Conservation (phyloP, 2,329 filamentous ascomycete species). For the Trichoderma koningii region DNA sequence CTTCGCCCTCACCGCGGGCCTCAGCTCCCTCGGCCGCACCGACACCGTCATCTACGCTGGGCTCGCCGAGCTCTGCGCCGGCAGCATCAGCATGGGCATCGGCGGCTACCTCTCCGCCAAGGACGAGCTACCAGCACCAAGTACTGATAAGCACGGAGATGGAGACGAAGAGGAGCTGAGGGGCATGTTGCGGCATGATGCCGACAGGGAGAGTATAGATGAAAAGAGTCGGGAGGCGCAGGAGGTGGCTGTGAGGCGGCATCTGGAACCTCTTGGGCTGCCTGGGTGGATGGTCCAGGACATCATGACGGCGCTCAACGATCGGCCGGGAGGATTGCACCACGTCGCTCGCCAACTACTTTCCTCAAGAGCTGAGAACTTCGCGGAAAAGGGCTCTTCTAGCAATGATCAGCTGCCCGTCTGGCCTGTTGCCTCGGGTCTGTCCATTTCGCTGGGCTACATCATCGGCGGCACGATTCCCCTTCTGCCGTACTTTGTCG, state of each 20-base stretch:
- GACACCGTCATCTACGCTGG: constrained; percentile 68
- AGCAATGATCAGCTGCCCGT: constrained; percentile 31
- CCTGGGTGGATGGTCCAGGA: constrained; percentile 30
- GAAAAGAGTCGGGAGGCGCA: constrained; percentile 25
- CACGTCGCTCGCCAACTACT: constrained; percentile 32
- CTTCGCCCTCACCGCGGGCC: constrained; percentile 71
- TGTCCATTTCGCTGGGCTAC: constrained; percentile 64
- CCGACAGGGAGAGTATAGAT: constrained; percentile 26
- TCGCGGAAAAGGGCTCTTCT: not conserved
- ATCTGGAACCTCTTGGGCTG: constrained; percentile 40
- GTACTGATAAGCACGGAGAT: not conserved
- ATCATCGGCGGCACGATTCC: constrained; percentile 64
- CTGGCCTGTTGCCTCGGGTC: constrained; percentile 51
- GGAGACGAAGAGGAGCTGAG: constrained; percentile 33
- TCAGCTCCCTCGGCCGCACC: constrained; percentile 61
- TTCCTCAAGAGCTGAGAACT: not conserved
- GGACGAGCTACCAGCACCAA: constrained; percentile 37
- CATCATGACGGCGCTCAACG: constrained; percentile 35
- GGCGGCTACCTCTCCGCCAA: constrained; percentile 67
- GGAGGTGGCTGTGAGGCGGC: constrained; percentile 36
- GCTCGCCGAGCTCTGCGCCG: constrained; percentile 69
- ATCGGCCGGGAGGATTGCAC: constrained; percentile 38
- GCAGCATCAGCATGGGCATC: constrained; percentile 73
- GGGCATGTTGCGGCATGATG: constrained; percentile 34
- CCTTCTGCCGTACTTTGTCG: constrained; percentile 63